Evolutionary conservation across 306 rosid genomes (phyloP), one percentile per base, ranked within the genome.

Genomic region (Sphenostylis stenocarpa): DNA sequence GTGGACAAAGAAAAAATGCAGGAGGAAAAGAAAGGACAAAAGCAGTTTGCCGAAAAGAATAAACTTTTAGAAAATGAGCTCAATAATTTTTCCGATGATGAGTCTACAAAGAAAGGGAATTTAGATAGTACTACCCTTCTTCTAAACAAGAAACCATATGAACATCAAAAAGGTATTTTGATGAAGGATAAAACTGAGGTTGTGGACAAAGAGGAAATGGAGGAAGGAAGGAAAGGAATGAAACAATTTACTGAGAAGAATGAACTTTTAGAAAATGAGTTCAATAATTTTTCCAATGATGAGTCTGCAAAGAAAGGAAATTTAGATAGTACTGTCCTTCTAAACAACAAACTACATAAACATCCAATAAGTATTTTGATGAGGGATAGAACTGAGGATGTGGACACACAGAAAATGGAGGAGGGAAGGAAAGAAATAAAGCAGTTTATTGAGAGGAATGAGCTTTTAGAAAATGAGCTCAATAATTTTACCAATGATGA

Each of bases 131-230:
- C 70, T 62, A 24, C 76, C 61, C 74, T 68, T 77, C 38, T 79
- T 48, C 56, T 29, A n/a, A 66, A 77, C 41, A 73, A 79, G 81
- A 61, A 63, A 77, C 64, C 83, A 75, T 72, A 70, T 55, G 86
- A 70, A 57, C 58, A 39, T 24, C 75, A 81, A 52, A 70, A 15
- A 39, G 55, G 16, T 47, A 68, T 53, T 73, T 63, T 31, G 48
- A 77, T 62, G 63, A 82, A 75, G 81, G 80, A 83, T 77, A 84
- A 87, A 66, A 65, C 82, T 73, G 85, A 80, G 82, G 81, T 81
- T 2, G 28, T 1, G 57, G 79, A 79, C 67, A 69, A 20, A 44
- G 73, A 48, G 76, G 66, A 80, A 81, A 77, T 14, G 33, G 83
- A 77, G 24, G 16, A 73, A 67, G 62, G 44, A 78, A 84, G 67